Percentiles rank a stretch among this genome's conserved stretches.
phyloP scores from a whole-genome alignment of 116 monocot genomes.

The Zostera marina region DNA sequence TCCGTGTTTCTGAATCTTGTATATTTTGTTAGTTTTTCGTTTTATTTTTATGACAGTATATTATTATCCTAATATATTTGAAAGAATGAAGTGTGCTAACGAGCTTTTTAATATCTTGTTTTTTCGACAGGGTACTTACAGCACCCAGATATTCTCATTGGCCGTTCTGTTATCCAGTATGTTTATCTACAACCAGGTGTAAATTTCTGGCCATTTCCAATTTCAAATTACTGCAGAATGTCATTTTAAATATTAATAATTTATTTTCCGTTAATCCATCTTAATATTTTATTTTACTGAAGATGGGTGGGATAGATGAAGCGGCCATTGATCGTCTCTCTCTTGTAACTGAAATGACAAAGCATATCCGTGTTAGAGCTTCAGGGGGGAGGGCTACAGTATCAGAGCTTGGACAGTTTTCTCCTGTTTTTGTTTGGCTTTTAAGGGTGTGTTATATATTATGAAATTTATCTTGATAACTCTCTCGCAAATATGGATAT shows the following conservation, averaged over 20 bases:
- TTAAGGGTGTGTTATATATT: slow-evolving; percentile 44
- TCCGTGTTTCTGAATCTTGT: background rate
- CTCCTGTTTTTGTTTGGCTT: slow-evolving; percentile 90
- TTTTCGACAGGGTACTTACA: slow-evolving; percentile 77
- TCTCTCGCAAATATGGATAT: background rate
- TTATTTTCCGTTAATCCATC: background rate
- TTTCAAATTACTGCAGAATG: background rate
- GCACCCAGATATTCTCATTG: slow-evolving; percentile 86
- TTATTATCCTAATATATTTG: background rate
- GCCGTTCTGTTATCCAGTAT: slow-evolving; percentile 93
- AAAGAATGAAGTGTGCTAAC: background rate
- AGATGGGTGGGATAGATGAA: slow-evolving; percentile 99
- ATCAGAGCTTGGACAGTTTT: slow-evolving; percentile 85
- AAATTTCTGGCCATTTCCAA: background rate
- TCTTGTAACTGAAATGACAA: slow-evolving; percentile 94
- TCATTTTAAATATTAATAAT: background rate
- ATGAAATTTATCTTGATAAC: background rate
- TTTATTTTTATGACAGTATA: background rate
- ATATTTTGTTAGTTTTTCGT: background rate
- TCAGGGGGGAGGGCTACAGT: slow-evolving; percentile 60
- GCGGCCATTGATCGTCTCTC: slow-evolving; percentile 93
- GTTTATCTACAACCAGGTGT: slow-evolving; percentile 97
- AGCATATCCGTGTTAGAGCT: slow-evolving; percentile 88
- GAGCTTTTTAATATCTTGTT: background rate
- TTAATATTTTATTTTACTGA: background rate